Conservation (phyloP, 129 eudicot genomes). For the Erigeron canadensis region DNA sequence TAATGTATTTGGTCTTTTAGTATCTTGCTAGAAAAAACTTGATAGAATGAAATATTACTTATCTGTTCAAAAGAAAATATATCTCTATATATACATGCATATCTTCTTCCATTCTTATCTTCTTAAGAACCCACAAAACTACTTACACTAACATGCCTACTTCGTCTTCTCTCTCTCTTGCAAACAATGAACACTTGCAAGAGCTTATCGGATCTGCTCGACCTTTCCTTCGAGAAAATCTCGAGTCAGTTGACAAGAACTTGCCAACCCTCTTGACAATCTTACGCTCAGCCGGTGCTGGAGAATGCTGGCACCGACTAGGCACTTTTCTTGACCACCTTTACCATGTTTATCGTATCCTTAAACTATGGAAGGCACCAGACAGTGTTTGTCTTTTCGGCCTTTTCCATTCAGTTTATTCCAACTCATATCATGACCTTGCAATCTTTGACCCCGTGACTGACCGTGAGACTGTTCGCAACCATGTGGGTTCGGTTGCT, state of each 20-base stretch:
- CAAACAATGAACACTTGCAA: slow-evolving; percentile 27
- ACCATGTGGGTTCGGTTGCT: slow-evolving; percentile 65
- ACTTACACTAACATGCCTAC: slow-evolving; percentile 22
- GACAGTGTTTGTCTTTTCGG: slow-evolving; percentile 77
- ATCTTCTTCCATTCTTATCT: slow-evolving; percentile 6
- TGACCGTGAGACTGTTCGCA: slow-evolving; percentile 65
- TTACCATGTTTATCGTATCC: slow-evolving; percentile 63
- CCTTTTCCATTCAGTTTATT: slow-evolving; percentile 91
- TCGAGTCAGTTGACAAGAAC: slow-evolving; percentile 42
- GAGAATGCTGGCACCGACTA: slow-evolving; percentile 94
- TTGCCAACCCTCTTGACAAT: slow-evolving; percentile 60
- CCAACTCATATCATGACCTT: slow-evolving; percentile 88
- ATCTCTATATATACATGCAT: no score
- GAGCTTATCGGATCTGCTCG: slow-evolving; percentile 49
- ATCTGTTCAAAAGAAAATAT: no score
- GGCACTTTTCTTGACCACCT: slow-evolving; percentile 91
- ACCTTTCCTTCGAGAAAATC: slow-evolving; percentile 75
- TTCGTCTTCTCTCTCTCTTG: slow-evolving; percentile 16
- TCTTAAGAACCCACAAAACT: neutral
- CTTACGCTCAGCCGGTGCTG: slow-evolving; percentile 74
- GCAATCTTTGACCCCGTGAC: slow-evolving; percentile 83
- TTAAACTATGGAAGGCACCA: slow-evolving; percentile 81
- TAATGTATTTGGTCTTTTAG: no score
- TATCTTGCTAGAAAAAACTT: no score
- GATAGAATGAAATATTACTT: no score